phyloP scores from a whole-genome alignment of 192 early-diverging fungal genomes.

The Coemansia sp. region DNA sequence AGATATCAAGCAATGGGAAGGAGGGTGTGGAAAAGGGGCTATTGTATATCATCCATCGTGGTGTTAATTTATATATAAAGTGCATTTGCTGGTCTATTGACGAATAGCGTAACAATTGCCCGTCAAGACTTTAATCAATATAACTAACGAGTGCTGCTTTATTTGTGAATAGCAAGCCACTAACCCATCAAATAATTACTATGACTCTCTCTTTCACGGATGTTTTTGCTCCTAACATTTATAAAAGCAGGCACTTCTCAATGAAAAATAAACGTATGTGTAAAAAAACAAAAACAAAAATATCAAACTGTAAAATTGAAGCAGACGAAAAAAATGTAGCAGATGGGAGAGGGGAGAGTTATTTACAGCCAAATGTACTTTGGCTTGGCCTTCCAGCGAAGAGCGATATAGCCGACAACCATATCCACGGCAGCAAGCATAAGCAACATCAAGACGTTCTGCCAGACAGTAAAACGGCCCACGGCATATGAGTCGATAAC shows the following conservation, averaged over 20 bases:
- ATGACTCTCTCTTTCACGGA: too few relatives aligned
- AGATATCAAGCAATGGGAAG: background rate
- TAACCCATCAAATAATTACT: too few relatives aligned
- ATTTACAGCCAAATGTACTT: conserved; percentile 46
- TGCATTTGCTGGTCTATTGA: too few relatives aligned
- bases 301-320: background rate
- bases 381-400: conserved; percentile 53
- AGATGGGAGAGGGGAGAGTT: background rate
- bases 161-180: too few relatives aligned
- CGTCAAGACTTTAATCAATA: too few relatives aligned
- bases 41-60: too few relatives aligned
- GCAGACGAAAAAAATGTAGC: background rate
- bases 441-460: conserved; percentile 43
- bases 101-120: background rate
- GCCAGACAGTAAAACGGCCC: conserved; percentile 44
- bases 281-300: background rate
- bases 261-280: background rate
- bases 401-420: conserved; percentile 28
- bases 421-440: conserved; percentile 44
- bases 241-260: too few relatives aligned
- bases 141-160: too few relatives aligned
- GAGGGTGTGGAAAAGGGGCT: background rate
- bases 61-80: too few relatives aligned
- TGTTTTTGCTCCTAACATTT: too few relatives aligned
- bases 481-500: conserved; percentile 40